A percentile compares a stretch with the other conserved stretches of the same genome.
phyloP scores from a whole-genome alignment of 1,139 yeast species.

The Debaryomycetaceae sp. region DNA sequence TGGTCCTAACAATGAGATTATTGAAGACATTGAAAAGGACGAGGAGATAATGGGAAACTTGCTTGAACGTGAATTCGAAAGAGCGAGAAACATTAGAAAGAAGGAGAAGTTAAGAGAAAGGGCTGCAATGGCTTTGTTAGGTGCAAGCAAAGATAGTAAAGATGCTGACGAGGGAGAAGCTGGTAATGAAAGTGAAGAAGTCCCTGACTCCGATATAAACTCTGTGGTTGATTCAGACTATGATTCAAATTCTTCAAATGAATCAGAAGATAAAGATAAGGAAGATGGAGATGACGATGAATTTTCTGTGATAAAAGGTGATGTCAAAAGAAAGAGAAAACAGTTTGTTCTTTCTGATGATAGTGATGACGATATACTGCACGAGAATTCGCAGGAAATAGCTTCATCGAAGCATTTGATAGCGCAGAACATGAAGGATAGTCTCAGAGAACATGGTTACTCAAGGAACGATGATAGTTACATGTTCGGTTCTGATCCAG shows the following conservation, averaged over 20 bases:
- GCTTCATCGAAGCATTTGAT: background rate
- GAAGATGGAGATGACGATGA: conserved; percentile 13
- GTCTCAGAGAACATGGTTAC: conserved; percentile 1
- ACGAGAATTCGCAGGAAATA: conserved; percentile 3
- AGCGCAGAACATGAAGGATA: background rate
- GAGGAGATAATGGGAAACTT: conserved; percentile 47
- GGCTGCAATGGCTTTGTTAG: conserved; percentile 31
- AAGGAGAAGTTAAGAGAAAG: conserved; percentile 44
- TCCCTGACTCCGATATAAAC: conserved; percentile 18
- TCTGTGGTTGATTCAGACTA: conserved; percentile 16
- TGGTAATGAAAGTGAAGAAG: conserved; percentile 16
- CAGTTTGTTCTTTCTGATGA: conserved; percentile 11
- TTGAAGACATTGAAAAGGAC: conserved; percentile 38
- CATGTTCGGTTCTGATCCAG: conserved; percentile 29
- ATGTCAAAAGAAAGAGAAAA: conserved; percentile 8
- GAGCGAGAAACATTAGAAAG: conserved; percentile 49
- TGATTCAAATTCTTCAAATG: conserved; percentile 18
- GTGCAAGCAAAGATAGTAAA: conserved; percentile 15
- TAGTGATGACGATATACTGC: conserved; percentile 11
- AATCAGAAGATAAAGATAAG: conserved; percentile 16
- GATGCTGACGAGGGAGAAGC: conserved; percentile 11
- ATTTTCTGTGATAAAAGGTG: conserved; percentile 6
- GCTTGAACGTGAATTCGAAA: conserved; percentile 60
- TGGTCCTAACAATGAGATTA: conserved; percentile 29
- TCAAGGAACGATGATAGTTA: conserved; percentile 30